phyloP scores from a whole-genome alignment of 2,329 filamentous ascomycete species.

The Penicillium vulpinum region DNA sequence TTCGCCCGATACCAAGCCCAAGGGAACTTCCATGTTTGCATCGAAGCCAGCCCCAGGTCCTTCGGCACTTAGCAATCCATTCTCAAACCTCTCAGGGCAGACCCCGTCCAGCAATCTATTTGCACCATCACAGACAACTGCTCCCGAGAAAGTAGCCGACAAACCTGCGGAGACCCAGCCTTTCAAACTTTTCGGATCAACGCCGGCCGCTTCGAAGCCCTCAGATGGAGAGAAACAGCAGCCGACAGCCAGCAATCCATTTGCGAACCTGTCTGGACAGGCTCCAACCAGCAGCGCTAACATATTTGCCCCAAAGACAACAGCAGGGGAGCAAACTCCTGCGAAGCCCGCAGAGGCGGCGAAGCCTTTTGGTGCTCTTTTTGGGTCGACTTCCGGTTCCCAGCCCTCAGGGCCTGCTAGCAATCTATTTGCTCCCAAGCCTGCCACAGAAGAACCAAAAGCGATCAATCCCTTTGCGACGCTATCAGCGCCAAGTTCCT shows the following conservation, averaged over 20 bases:
- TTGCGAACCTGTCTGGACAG: slow-evolving; percentile 3
- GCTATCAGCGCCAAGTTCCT: neutral
- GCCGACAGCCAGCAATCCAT: slow-evolving; percentile 7
- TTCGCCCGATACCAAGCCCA: slow-evolving; percentile 24
- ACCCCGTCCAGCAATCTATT: slow-evolving; percentile 5
- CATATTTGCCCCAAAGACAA: slow-evolving; percentile 3
- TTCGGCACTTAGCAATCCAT: slow-evolving; percentile 6
- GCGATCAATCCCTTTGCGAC: slow-evolving; percentile 40
- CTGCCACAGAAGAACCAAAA: slow-evolving; percentile 19
- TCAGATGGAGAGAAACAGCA: neutral
- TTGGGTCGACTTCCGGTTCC: slow-evolving; percentile 9
- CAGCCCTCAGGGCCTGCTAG: slow-evolving; percentile 39
- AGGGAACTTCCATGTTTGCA: slow-evolving; percentile 7
- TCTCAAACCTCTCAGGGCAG: slow-evolving; percentile 13
- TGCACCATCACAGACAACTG: slow-evolving; percentile 3
- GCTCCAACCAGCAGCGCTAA: neutral
- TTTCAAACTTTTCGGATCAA: slow-evolving; percentile 12
- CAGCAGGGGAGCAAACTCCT: neutral
- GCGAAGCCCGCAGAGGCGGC: slow-evolving; percentile 3
- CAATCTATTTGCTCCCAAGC: slow-evolving; percentile 23
- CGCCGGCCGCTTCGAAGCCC: slow-evolving; percentile 3
- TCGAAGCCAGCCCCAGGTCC: slow-evolving; percentile 5
- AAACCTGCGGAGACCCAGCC: slow-evolving; percentile 6
- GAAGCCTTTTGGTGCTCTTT: slow-evolving; percentile 5
- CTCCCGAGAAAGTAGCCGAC: neutral